Percentiles rank a stretch among this genome's conserved stretches.
Evolutionary conservation across 2,329 filamentous ascomycete genomes (phyloP).

Genomic region (Paraphoma chrysanthemicola): DNA sequence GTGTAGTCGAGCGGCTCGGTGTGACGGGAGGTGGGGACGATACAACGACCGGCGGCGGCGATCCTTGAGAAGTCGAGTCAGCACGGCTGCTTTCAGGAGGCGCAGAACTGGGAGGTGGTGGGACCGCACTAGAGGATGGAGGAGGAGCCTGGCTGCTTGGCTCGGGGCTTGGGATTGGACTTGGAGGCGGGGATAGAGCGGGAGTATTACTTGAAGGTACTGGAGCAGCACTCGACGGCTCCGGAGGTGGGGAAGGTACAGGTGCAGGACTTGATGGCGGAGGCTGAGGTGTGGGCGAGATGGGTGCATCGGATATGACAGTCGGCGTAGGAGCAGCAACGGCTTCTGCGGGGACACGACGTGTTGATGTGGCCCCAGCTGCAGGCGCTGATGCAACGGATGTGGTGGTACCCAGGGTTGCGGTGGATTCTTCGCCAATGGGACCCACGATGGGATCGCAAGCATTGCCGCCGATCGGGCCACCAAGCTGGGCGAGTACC

Average conservation of each 20-base stretch:
- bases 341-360: slow-evolving; percentile 5
- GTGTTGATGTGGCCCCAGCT: slow-evolving; percentile 5
- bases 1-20: slow-evolving; percentile 14
- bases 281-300: neutral
- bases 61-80: slow-evolving; percentile 30
- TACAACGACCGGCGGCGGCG: neutral
- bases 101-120: slow-evolving; percentile 11
- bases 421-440: slow-evolving; percentile 2
- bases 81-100: slow-evolving; percentile 27
- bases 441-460: slow-evolving; percentile 41
- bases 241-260: neutral
- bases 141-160: slow-evolving; percentile 15
- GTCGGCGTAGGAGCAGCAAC: neutral
- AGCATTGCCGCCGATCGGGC: slow-evolving; percentile 31
- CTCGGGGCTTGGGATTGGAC: slow-evolving; percentile 17
- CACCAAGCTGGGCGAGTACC: slow-evolving; percentile 37
- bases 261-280: slow-evolving; percentile 6
- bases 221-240: slow-evolving; percentile 4
- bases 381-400: slow-evolving; percentile 7
- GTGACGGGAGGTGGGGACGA: slow-evolving; percentile 5
- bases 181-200: slow-evolving; percentile 16
- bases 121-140: slow-evolving; percentile 7
- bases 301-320: neutral
- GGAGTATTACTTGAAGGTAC: slow-evolving; percentile 11
- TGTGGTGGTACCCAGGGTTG: slow-evolving; percentile 11